Conservation (phyloP, 202 grass and related monocot genomes). For the Carex arenaria region DNA sequence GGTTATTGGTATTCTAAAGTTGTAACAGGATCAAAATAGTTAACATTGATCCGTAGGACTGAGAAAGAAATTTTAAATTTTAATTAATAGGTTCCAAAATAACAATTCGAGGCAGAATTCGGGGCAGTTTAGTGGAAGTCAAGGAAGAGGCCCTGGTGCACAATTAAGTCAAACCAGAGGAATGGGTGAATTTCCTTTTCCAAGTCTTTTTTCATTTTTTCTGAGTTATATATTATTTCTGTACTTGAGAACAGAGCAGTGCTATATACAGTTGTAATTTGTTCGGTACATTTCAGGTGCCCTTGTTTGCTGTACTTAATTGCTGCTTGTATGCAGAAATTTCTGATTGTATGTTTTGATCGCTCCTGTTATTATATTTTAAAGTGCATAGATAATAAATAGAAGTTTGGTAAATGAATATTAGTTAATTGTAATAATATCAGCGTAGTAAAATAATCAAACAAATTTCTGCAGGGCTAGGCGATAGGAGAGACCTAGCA, state of each 20-base stretch:
- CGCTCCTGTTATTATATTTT: not conserved
- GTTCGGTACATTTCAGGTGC: not conserved
- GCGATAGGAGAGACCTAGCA: not conserved
- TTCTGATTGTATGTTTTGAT: not conserved
- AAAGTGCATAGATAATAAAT: not conserved
- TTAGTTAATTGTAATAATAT: not conserved
- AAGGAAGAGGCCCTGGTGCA: conserved; percentile 45
- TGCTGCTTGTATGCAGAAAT: not conserved
- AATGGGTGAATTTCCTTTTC: conserved; percentile 28
- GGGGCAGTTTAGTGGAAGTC: conserved; percentile 26
- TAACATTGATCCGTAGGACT: not conserved
- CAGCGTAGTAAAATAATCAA: not conserved
- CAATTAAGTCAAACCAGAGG: conserved; percentile 35
- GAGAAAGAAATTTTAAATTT: not conserved
- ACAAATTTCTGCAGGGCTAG: not conserved
- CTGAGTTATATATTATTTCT: not conserved
- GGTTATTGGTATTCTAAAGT: not conserved
- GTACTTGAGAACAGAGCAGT: not conserved
- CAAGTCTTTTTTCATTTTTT: not conserved
- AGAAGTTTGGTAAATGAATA: not conserved
- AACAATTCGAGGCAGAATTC: conserved; percentile 18
- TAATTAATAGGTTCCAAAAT: conserved; percentile 23
- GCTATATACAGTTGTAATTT: not conserved
- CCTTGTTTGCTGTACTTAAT: not conserved
- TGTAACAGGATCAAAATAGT: not conserved